Evolutionary conservation across 2,329 filamentous ascomycete species (phyloP), one percentile per base, ranked within the genome.

Genomic region (Lecanicillium sp.): DNA sequence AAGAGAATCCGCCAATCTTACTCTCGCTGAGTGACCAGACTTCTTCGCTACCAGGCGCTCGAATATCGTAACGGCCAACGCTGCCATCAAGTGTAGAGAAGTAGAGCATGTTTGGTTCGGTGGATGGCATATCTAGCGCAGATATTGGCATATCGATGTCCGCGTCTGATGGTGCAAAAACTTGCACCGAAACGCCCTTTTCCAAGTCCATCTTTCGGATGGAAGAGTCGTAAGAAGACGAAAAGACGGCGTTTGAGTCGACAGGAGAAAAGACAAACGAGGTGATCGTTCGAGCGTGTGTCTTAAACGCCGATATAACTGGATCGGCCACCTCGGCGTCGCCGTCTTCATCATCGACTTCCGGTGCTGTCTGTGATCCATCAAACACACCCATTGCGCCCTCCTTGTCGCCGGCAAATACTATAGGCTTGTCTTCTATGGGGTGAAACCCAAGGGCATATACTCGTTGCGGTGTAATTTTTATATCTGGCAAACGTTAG

Each of bases 331-430:
- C 62, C 1, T 82, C 74, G 1, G 71, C 71, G 2, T 86, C 82
- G 8, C 86, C 82, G 19, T 85, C 80, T 4, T 84, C 80, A 8
- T 77, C 75, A 41, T 80, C 77, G 13, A 72, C 66, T 5, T 72
- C 65, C n/a, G 70, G 64, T 3, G 66, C 65, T 3, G 74, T 73
- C 48, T 94, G 87, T 0, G 85, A 89, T 2, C 82, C 88, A 55
- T 98, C 90, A 39, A 96, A 90, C 1, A 98, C 77, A 1, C 92
- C 92, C 42, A 97, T 71, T 17, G 87, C 85, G 1, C 92, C 90
- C 47, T 94, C 74, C 57, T 98, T 98, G 53, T 98, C 92, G 10
- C 90, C 90, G 0, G 90, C 90, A 55, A 98, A 94, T 2, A 97
- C 74, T 3, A 98, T 69, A 0, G 89, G 80, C 52, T 97, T 97